Evolutionary conservation across 176 grass and related monocot genomes (phyloP), one percentile per base, ranked within the genome.

Genomic region (Elymus sibiricus): DNA sequence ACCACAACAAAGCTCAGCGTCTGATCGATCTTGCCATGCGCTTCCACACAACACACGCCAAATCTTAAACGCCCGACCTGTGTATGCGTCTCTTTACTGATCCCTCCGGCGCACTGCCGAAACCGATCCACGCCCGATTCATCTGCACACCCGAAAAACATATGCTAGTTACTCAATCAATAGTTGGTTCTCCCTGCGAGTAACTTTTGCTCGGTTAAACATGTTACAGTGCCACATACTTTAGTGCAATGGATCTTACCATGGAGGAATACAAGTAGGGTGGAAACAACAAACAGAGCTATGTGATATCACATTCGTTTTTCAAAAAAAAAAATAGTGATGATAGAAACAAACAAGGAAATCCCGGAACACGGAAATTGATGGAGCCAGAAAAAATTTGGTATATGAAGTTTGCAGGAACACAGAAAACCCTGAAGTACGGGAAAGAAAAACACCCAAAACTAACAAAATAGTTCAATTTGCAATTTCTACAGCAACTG

Each of bases 61-160:
- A 83, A 27, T 53, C 63, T 76, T 66, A n/a, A 78, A 75, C 80
- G 75, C 58, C n/a, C 35, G 8, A 84, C 97, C 93, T 90, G 82
- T 98, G 97, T 80, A 98, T 92, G 76, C 81, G 90, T 78, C 66
- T 94, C 90, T 98, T 98, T 64, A 94, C n/a, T 28, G 97, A 89
- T 64, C 97, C 97, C 60, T 88, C 79, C 32, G 92, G 92, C 76
- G 94, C 92, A 51, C 84, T 98, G 87, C 93, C 97, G 53, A 98
- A 89, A 27, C 86, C 87, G 38, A 84, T 86, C 97, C 97, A 98
- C 60, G 90, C 90, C n/a, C 82, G 65, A 65, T 92, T 98, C 94
- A 96, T 96, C 95, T 95, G 86, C 72, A 67, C 81, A 24, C 17
- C 69, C 9, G 46, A 39, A 38, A 22, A 58, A 22, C 19, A 58